Evolutionary conservation across 129 eudicot genomes (phyloP), one percentile per base, ranked within the genome.

Genomic region (Flaveria linearis): DNA sequence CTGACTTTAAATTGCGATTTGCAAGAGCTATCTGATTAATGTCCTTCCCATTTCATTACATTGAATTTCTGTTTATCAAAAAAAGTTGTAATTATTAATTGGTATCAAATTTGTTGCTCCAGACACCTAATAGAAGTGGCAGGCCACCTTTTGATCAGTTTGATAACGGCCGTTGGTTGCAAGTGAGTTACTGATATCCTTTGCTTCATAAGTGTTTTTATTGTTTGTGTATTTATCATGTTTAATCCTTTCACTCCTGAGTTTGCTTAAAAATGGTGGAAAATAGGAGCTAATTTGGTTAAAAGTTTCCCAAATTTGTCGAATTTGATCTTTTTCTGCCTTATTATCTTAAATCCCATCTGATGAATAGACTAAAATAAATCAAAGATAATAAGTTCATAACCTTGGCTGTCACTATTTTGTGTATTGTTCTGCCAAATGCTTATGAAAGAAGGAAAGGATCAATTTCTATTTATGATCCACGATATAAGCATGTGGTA

Each of bases 101-200:
- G 22, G 49, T 71, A 65, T 47, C 42, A 17, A 56, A 11, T 23
- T 76, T 73, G 60, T 22, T 75, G 72, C 56, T 69, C 33, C 85
- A 93, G 98, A 81, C 91, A 8, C 95, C 95, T 45, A 93, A 68
- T 80, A 88, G 97, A 82, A 84, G 92, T 76, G 98, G 91, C 71
- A 90, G 90, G 75, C 96, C 96, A 82, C 89, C 94, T 81, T 90
- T 78, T 82, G 98, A 93, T 85, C 92, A 90, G 70, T 72, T 85
- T 75, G 98, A 93, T 55, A 85, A 92, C 56, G 78, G 81, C 76
- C 98, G 96, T 75, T 93, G 98, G 98, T 71, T 93, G 86, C 96
- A 90, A 75, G 98, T 93, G 80, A 80, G 86, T 73, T 76, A 41
- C 45, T 41, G 50, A 76, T 68, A 39, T 53, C 41, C 17, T n/a